Base-by-base conservation (phyloP, 176 grass and related monocot species). In the Thinopyrum elongatum region DNA sequence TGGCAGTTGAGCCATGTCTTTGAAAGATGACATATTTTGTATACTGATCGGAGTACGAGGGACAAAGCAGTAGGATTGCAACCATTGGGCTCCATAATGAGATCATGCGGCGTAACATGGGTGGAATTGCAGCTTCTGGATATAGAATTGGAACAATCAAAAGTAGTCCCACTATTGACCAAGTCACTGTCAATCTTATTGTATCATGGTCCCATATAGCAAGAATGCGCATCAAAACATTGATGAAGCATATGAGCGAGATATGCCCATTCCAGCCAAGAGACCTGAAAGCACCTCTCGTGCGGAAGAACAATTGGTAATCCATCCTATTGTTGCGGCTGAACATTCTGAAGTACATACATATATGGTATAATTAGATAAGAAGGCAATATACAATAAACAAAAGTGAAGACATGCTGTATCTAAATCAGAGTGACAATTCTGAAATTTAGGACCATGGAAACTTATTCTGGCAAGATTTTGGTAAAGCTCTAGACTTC, bases 11-110 rank as follows among this genome's bases (percentile, higher is more conserved):
- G 28, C 7, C 3, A 6, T 17, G 28, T 14, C 4, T 23, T 7
- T 55, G 49, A 55, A 55, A 3, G 13, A 5, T 16, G 49, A 55
- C 8, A 38, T 38, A 35, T 35, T 6, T 12, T 70, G 34, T 41
- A 41, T 71, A 14, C n/a, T n/a, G n/a, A n/a, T n/a, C n/a, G 10
- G 41, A 44, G 41, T 2, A 14, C 42, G 23, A 2, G 15, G 36
- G n/a, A 26, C 2, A 26, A 46, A 65, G 38, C 36, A 65, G 2
- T 13, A 80, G 4, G 3, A 65, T 21, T 17, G 59, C 23, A 65
- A 63, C 60, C 23, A 80, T 0, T 25, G 60, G 60, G 23, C 60
- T 22, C 78, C 78, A 80, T 23, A 80, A 38, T 65, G 78, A 80
- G 19, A 80, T 3, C 0, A 7, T 14, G 0, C 23, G n/a, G 16